Base-by-base conservation (phyloP, 345 rosid species). In the Firmiana major region DNA sequence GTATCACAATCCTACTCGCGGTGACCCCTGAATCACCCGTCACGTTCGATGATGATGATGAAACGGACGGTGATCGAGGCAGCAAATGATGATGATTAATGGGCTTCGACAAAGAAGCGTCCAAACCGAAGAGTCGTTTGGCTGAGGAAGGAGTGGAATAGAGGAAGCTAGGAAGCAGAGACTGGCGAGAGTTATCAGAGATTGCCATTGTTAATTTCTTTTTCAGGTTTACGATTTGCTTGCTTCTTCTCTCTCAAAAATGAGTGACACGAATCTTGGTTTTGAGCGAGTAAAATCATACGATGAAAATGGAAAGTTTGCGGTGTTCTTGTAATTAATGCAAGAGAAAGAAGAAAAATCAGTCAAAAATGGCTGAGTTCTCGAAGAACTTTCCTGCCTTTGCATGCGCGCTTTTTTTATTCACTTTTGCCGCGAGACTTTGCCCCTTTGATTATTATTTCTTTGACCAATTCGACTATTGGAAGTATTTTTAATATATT, bases 161-260 rank as follows among this genome's bases (percentile, higher is more conserved):
- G 43, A 94, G 94, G 84, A 88, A 90, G 86, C 83, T 80, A 3
- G 98, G 99, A 86, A 93, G 88, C 79, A 90, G 79, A 43, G 93
- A 80, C 51, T 79, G 85, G 64, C 88, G 82, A 24, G 91, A 71
- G 49, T 73, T 36, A 17, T 81, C 88, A 0, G 86, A 73, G 26
- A 69, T 43, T 28, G 85, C 89, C 97, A 92, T 91, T 75, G 51
- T 26, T n/a, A n/a, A n/a, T n/a, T 13, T 28, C 1, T 6, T 31
- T 5, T 28, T n/a, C 2, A 42, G 49, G 60, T 42, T 64, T 53
- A 60, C 63, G 75, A 78, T 17, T 55, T 36, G 22, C 21, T 55
- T 26, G 24, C 42, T 7, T 42, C 7, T 2, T 16, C 42, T 45
- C 63, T 49, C 42, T 19, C 59, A 19, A 10, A 10, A 17, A 38